A percentile compares a stretch with the other conserved stretches of the same genome.
phyloP scores from a whole-genome alignment of 257 asterid genomes.

The Fraxinus pennsylvanica region DNA sequence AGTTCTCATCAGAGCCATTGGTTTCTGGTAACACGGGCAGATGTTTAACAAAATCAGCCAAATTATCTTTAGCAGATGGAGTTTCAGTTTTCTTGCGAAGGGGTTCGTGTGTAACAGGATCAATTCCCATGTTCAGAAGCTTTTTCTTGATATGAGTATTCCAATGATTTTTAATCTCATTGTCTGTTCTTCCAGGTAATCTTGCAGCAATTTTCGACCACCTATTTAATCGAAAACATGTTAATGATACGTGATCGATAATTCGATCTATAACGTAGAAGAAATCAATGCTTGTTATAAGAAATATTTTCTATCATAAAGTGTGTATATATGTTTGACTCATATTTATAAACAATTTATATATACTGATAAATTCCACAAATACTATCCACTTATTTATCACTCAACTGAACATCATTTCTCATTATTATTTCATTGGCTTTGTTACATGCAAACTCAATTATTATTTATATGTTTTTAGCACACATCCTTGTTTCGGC shows the following conservation, averaged over 20 bases:
- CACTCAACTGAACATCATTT: background rate
- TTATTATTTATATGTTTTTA: background rate
- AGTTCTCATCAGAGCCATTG: slow-evolving; percentile 30
- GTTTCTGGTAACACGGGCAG: slow-evolving; percentile 16
- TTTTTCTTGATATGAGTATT: slow-evolving; percentile 93
- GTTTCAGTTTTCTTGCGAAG: slow-evolving; percentile 38
- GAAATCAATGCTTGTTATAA: too few relatives aligned
- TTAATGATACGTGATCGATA: background rate
- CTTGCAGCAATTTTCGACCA: slow-evolving; percentile 92
- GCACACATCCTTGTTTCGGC: background rate
- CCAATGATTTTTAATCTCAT: slow-evolving; percentile 95
- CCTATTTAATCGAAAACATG: slow-evolving; percentile 30
- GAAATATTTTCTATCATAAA: too few relatives aligned
- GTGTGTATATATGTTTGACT: too few relatives aligned
- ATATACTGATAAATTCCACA: too few relatives aligned
- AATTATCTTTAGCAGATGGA: slow-evolving; percentile 16
- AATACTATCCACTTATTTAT: too few relatives aligned
- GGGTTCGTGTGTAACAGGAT: slow-evolving; percentile 83
- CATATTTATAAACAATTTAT: too few relatives aligned
- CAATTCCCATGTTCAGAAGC: slow-evolving; percentile 83
- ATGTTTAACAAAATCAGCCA: slow-evolving; percentile 22
- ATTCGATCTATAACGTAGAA: too few relatives aligned
- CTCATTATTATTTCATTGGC: background rate
- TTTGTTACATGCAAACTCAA: too few relatives aligned
- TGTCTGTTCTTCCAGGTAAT: slow-evolving; percentile 89